phyloP scores from a whole-genome alignment of 768 basidiomycete species.

The Tylopilus plumbeoviolaceoides region DNA sequence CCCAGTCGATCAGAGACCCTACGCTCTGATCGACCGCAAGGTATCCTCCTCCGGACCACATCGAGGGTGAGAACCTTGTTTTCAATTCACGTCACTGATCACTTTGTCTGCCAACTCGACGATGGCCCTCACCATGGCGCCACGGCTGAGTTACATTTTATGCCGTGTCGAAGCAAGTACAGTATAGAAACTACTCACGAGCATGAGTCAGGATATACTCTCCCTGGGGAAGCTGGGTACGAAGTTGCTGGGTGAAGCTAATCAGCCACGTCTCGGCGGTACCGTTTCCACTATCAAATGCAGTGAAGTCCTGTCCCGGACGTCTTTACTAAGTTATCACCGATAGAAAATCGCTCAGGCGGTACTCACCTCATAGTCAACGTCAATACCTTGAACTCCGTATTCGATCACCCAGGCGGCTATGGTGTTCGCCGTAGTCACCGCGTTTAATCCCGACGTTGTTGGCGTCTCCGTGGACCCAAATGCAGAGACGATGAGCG shows the following conservation, averaged over 20 bases:
- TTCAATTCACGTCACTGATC: background rate
- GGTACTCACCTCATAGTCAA: conserved; percentile 45
- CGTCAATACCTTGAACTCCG: conserved; percentile 46
- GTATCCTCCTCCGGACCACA: conserved; percentile 34
- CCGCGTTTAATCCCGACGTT: conserved; percentile 32
- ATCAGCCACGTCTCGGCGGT: conserved; percentile 35
- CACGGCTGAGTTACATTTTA: conserved; percentile 11
- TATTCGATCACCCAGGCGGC: conserved; percentile 48
- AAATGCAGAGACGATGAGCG: conserved; percentile 53
- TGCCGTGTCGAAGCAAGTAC: background rate
- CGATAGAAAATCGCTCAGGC: background rate
- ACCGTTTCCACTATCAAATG: conserved; percentile 35
- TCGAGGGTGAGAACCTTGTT: conserved; percentile 18
- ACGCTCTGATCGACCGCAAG: conserved; percentile 34
- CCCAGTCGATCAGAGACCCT: conserved; percentile 45
- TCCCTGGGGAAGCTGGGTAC: conserved; percentile 27
- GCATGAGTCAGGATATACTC: conserved; percentile 22
- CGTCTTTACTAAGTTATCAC: background rate
- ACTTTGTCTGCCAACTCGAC: background rate
- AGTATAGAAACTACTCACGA: conserved; percentile 21
- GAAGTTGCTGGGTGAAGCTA: conserved; percentile 25
- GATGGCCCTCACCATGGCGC: conserved; percentile 19
- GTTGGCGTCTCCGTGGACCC: conserved; percentile 43
- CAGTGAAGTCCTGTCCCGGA: conserved; percentile 29
- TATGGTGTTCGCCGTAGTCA: conserved; percentile 38